These are phyloP conservation scores for Metarhizium sp. DNA, from an alignment of 2,329 filamentous ascomycete genomes.

Conservation along the genomic window DNA sequence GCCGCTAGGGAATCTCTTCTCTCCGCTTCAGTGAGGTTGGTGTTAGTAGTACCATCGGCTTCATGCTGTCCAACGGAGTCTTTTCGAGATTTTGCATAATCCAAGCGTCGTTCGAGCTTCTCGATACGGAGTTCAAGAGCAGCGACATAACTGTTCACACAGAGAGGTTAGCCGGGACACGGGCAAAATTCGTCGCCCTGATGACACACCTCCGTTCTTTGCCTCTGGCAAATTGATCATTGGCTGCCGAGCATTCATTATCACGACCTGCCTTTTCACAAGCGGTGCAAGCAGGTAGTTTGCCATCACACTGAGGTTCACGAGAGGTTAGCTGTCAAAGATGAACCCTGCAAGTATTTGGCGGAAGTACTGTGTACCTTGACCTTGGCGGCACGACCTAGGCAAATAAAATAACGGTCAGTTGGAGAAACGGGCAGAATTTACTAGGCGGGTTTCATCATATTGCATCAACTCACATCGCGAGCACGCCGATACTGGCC, in stretches of 20 bases:
- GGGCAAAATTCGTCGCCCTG: neutral
- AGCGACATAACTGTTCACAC: slow-evolving; percentile 64
- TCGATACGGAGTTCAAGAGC: slow-evolving; percentile 89
- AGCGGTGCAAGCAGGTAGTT: slow-evolving; percentile 87
- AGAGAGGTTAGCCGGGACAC: neutral
- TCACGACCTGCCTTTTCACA: slow-evolving; percentile 86
- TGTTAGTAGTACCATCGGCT: slow-evolving; percentile 29
- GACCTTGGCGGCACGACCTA: slow-evolving; percentile 80
- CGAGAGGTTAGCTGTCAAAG: neutral
- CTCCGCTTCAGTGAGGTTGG: slow-evolving; percentile 30
- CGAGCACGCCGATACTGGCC: slow-evolving; percentile 72
- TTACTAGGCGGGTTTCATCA: neutral
- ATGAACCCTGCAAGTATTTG: neutral
- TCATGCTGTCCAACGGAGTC: slow-evolving; percentile 60
- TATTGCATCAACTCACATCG: slow-evolving; percentile 43
- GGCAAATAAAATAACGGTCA: neutral
- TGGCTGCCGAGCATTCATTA: slow-evolving; percentile 83
- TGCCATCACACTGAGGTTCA: slow-evolving; percentile 71
- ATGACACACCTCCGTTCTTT: slow-evolving; percentile 71
- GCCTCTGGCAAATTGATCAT: slow-evolving; percentile 89
- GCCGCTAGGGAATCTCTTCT: slow-evolving; percentile 55
- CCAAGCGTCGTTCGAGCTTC: slow-evolving; percentile 70
- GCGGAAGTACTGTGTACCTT: slow-evolving; percentile 43
- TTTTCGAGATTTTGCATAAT: slow-evolving; percentile 60
- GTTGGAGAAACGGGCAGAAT: neutral